A percentile compares a stretch with the other conserved stretches of the same genome.
These are phyloP conservation scores for Camellia sinensis DNA, from an alignment of 148 eudicot genomes.

Conservation along the genomic window DNA sequence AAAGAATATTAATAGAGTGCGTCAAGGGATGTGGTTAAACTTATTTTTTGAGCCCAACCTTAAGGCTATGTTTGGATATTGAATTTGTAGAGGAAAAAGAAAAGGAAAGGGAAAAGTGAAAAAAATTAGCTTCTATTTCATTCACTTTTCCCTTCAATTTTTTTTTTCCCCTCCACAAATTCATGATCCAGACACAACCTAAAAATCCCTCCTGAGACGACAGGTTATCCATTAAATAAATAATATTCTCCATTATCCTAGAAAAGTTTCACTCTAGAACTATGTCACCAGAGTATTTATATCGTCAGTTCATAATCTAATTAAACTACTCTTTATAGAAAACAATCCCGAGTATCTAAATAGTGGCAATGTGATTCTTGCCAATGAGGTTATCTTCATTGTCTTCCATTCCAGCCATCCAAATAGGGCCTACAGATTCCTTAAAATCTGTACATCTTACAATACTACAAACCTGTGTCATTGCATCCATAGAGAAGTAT, in stretches of 20 bases:
- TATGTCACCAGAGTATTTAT: neutral
- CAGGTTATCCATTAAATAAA: neutral
- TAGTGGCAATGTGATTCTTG: neutral
- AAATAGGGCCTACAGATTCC: neutral
- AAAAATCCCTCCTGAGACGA: neutral
- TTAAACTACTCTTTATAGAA: neutral
- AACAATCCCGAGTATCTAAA: neutral
- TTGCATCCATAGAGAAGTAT: constrained; percentile 77
- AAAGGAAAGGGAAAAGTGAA: too few species aligned
- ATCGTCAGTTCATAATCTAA: neutral
- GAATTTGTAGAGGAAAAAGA: too few species aligned
- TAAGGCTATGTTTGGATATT: neutral
- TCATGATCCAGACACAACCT: too few species aligned
- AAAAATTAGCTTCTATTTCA: too few species aligned
- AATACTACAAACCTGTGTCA: constrained; percentile 57
- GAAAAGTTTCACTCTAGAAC: neutral
- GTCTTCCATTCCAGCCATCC: constrained; percentile 7
- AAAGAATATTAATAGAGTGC: neutral
- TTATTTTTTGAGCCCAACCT: neutral
- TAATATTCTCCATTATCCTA: neutral
- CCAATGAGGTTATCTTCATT: neutral
- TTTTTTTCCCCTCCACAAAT: too few species aligned
- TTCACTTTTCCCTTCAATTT: too few species aligned
- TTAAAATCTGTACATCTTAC: neutral
- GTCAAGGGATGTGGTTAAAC: neutral